Evolutionary conservation across 148 eudicot species (phyloP).

Genomic region (Rhododendron williamsianum): DNA sequence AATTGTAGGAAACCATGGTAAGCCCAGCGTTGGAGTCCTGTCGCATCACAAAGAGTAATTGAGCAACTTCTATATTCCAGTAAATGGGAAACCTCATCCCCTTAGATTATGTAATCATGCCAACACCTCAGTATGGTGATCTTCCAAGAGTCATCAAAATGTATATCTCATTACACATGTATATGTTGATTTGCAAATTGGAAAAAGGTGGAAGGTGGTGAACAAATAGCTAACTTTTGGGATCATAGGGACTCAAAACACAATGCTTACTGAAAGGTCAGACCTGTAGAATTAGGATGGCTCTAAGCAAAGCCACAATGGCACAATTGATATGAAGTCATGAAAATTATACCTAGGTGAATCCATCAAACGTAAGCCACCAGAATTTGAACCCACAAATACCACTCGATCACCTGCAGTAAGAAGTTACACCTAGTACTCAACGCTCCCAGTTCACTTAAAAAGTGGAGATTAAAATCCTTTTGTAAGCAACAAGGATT

Average conservation of each 20-base stretch:
- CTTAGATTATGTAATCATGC: not conserved
- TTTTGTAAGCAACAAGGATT: not conserved
- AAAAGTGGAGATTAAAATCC: not conserved
- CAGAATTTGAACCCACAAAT: conserved; percentile 43
- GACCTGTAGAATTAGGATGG: not conserved
- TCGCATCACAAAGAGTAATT: not conserved
- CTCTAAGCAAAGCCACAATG: not conserved
- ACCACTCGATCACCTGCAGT: conserved; percentile 65
- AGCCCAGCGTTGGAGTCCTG: not conserved
- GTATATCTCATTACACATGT: not conserved
- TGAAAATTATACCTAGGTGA: conserved; percentile 38
- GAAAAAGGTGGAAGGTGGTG: not conserved
- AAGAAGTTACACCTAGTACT: not conserved
- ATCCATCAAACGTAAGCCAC: conserved; percentile 30
- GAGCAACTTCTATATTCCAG: not conserved
- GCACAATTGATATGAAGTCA: not conserved
- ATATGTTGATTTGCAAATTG: not conserved
- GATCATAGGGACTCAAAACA: not conserved
- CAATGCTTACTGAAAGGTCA: not conserved
- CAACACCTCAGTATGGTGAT: not conserved
- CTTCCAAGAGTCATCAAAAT: not conserved
- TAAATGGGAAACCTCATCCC: not conserved
- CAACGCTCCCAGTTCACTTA: not conserved
- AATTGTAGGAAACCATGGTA: not conserved
- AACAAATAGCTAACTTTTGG: not conserved